Base-by-base conservation (phyloP, 192 early-diverging fungal species). In the Pilaira anomala region DNA sequence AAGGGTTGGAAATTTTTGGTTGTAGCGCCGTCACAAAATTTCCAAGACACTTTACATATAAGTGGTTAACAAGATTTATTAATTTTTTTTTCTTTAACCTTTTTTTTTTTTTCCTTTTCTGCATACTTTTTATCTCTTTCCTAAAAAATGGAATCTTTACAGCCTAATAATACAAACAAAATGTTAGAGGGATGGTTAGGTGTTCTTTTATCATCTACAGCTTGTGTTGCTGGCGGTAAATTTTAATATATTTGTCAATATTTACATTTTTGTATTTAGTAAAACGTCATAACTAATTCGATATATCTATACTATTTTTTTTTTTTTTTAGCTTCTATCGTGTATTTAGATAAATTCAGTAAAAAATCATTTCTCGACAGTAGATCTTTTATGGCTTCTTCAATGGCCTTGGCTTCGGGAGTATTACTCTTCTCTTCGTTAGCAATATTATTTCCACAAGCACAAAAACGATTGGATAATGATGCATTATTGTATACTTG, bases 221-320 rank as follows among this genome's bases (percentile, higher is more conserved):
- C 72, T 28, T 74, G 72, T 57, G 52, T 63, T 42, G 2, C 42
- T 41, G 72, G 72, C 16, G 71, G 71, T 73, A 73, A 28, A 19
- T 16, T 0, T 3, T 3, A 46, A 5, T 2, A 5, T 2, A 1
- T 19, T 4, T 30, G 1, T 14, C 24, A 30, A 7, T 36, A 6
- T n/a, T n/a, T 36, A 36, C 33, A 36, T 36, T 4, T 1, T 36
- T 3, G 11, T 36, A 36, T 36, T 36, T 19, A 62, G 30, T 12
- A n/a, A 22, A 51, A 51, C 61, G 19, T 25, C 13, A 13, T 12
- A 12, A 21, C 7, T 52, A 33, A 13, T 33, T 48, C 8, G 5
- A 21, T 4, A 24, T 12, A 13, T 18, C 18, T 62, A 7, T n/a
- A n/a, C n/a, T n/a, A n/a, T 18, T 46, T 46, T 19, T 18, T 3